A percentile compares a stretch with the other conserved stretches of the same genome.
These are phyloP conservation scores for Tetrapisispora pingtungensis DNA, from an alignment of 805 yeast species.

Conservation along the genomic window DNA sequence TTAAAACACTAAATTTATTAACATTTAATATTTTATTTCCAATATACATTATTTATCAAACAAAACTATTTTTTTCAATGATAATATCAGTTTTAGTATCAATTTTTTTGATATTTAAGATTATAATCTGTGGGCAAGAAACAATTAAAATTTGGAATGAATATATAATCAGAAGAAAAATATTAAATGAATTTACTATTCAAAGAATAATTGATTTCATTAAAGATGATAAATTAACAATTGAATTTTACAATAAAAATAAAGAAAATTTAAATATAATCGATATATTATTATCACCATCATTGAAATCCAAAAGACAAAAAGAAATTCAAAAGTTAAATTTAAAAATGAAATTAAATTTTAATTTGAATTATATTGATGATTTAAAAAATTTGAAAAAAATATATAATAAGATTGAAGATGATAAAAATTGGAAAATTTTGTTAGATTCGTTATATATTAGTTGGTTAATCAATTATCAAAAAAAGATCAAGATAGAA, in stretches of 20 bases:
- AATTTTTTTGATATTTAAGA: slow-evolving; percentile 11
- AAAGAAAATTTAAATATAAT: slow-evolving; percentile 1
- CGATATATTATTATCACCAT: slow-evolving; percentile 4
- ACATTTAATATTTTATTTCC: slow-evolving; percentile 17
- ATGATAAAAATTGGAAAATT: background rate
- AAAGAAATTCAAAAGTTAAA: background rate
- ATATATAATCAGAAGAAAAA: slow-evolving; percentile 11
- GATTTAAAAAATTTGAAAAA: background rate
- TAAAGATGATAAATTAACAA: background rate
- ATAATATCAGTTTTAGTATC: slow-evolving; percentile 10
- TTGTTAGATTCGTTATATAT: background rate
- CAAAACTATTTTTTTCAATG: slow-evolving; percentile 11
- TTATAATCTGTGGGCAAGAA: slow-evolving; percentile 10
- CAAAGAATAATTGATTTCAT: slow-evolving; percentile 2
- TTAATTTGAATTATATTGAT: background rate
- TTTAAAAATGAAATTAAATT: background rate
- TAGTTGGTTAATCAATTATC: background rate
- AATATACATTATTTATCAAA: slow-evolving; percentile 13
- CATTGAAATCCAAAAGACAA: background rate
- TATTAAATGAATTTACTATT: slow-evolving; percentile 5
- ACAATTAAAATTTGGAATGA: slow-evolving; percentile 15
- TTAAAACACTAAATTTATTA: slow-evolving; percentile 13
- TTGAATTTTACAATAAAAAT: slow-evolving; percentile 1
- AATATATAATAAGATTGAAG: background rate
- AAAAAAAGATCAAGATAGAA: background rate